phyloP scores from a whole-genome alignment of 2,329 filamentous ascomycete species.

The Fusarium sp. region DNA sequence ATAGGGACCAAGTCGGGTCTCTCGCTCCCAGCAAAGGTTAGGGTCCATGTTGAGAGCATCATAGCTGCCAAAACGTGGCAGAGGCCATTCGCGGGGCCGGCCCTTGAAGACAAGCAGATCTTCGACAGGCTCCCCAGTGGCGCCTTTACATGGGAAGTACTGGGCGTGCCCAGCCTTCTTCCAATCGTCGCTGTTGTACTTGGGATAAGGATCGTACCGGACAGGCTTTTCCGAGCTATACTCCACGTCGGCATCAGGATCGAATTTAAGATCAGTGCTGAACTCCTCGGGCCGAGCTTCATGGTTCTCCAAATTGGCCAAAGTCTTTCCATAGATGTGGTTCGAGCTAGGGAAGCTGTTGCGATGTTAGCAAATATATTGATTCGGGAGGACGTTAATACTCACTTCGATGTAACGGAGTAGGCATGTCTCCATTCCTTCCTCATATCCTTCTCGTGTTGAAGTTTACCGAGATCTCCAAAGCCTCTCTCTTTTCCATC shows the following conservation, averaged over 20 bases:
- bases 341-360: constrained; percentile 57
- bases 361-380: constrained; percentile 47
- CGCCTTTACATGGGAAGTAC: constrained; percentile 74
- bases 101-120: constrained; percentile 75
- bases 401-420: constrained; percentile 56
- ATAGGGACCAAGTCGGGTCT: constrained; percentile 76
- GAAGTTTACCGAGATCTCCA: constrained; percentile 50
- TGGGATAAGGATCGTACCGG: constrained; percentile 77
- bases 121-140: constrained; percentile 67
- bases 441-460: constrained; percentile 59
- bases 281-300: constrained; percentile 53
- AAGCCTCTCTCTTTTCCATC: constrained; percentile 52
- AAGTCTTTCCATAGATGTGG: constrained; percentile 68
- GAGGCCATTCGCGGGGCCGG: constrained; percentile 68
- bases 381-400: constrained; percentile 23
- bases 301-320: constrained; percentile 59
- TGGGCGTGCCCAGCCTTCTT: constrained; percentile 65
- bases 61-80: constrained; percentile 72
- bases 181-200: constrained; percentile 75
- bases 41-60: constrained; percentile 69
- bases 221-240: constrained; percentile 63
- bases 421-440: constrained; percentile 57
- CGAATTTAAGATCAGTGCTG: constrained; percentile 48
- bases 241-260: constrained; percentile 51
- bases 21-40: constrained; percentile 74